Evolutionary conservation across 2,329 filamentous ascomycete species (phyloP).

Genomic region (Massarina eburnea): DNA sequence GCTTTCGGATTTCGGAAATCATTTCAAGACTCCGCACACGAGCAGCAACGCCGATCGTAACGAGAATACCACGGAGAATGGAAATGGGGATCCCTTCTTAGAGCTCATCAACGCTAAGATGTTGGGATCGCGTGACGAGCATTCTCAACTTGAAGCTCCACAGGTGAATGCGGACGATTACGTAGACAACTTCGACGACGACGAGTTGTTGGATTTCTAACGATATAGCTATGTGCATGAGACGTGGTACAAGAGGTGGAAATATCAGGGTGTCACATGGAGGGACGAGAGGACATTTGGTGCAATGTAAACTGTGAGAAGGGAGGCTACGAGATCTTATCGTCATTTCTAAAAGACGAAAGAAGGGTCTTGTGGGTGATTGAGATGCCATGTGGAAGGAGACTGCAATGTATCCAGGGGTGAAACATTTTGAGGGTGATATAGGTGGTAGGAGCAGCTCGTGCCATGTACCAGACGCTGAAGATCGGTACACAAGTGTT

Average conservation of each 20-base stretch:
- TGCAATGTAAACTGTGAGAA: too few relatives aligned
- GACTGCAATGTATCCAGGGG: too few relatives aligned
- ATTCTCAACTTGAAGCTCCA: neutral
- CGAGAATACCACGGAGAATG: neutral
- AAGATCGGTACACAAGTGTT: too few relatives aligned
- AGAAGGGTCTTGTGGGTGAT: neutral
- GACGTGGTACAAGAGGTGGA: neutral
- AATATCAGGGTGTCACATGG: neutral
- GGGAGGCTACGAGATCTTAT: too few relatives aligned
- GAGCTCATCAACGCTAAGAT: neutral
- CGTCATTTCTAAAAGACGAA: neutral
- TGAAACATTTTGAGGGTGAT: too few relatives aligned
- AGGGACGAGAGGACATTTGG: neutral
- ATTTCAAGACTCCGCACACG: neutral
- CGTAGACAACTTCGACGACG: conserved; percentile 15
- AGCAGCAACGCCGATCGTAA: neutral
- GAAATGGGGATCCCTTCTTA: neutral
- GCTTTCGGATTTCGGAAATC: neutral
- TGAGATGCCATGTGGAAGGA: too few relatives aligned
- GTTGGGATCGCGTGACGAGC: neutral
- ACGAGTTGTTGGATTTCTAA: conserved; percentile 30
- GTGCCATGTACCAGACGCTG: too few relatives aligned
- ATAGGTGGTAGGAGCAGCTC: too few relatives aligned
- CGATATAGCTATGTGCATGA: neutral
- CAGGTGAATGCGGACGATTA: neutral